Evolutionary conservation across 768 basidiomycete genomes (phyloP), one percentile per base, ranked within the genome.

Genomic region (Podaxis sp.): DNA sequence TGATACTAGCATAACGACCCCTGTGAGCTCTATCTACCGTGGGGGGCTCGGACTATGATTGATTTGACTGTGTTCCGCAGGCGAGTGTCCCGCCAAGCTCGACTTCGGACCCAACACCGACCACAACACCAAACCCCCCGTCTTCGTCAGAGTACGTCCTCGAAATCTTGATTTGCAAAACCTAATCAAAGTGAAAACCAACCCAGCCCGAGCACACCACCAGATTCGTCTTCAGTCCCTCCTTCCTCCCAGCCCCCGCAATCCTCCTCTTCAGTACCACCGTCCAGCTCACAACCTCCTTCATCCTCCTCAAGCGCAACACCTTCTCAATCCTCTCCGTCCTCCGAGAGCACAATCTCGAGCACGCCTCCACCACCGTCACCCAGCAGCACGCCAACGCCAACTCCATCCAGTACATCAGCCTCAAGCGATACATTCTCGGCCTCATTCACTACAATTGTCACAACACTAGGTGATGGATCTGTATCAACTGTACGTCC

Each of bases 1-100:
- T 50, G 24, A 24, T 4, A 22, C 49, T 11, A n/a, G 0, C 8
- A 9, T 17, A 46, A 17, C n/a, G 84, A 17, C 19, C 6, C 15
- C 43, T 46, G 38, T 40, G 19, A 17, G 54, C 11, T 55, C 2
- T 40, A 6, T 5, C n/a, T 37, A 22, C 25, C 38, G n/a, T 22
- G 25, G 4, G 27, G 25, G 2, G 27, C 12, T 11, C 12, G 25
- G 17, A 6, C 43, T n/a, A 19, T 22, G 22, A 15, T 13, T 55
- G 3, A 55, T 19, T 9, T 55, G 22, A 37, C 22, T 2, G 36
- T 38, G 15, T 9, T 7, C 22, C 12, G 11, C 4, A 55, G 36
- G 15, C 54, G 19, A 38, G 54, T 4, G 2, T 6, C 12, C 19
- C 36, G 19, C 36, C 22, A 1, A 55, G 37, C 54, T 38, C 54